Base-by-base conservation (phyloP, 2,329 filamentous ascomycete species). In the Remersonia thermophila region DNA sequence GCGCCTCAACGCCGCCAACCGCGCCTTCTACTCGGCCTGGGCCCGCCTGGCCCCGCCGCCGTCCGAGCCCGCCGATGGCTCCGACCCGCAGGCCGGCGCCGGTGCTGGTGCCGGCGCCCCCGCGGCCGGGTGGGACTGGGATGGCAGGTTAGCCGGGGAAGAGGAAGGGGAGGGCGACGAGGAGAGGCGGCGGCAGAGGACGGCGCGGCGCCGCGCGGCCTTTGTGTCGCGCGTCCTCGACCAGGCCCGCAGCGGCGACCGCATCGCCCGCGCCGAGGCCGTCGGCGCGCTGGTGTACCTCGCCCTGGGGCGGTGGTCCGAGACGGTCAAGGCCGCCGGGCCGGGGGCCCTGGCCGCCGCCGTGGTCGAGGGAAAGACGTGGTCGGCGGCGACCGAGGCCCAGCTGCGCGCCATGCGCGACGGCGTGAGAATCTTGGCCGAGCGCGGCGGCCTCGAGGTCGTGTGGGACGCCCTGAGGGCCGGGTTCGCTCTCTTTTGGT, bases 1-100 rank as follows among this genome's bases (percentile, higher is more conserved):
- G 32, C 79, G 87, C 51, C 66, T 95, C 33, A 71, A 82, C 36
- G 73, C 78, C 36, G 79, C 83, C 14, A 83, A 83, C 52, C 68
- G 75, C 27, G 77, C 79, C 2, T 96, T 93, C 52, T 74, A 86
- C 45, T 73, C 75, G 4, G 39, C 54, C 73, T 79, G 52, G 94
- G 83, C 83, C 61, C 70, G 48, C 64, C 69, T 15, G 69, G 61
- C 38, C 32, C 52, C 38, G n/a, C 26, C 31, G 4, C 38, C 33
- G 39, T 15, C 33, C 20, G 25, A 40, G 16, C n/a, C 32, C 16
- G 13, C 15, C 13, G 26, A 17, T n/a, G 16, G 13, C 48, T 27
- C 53, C 48, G 41, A 53, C 49, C 39, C 60, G 26, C 55, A 94
- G 86, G 85, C 65, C 77, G 36, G 70, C 77, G 31, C 73, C 73